Evolutionary conservation across 352 stramenopile genomes (phyloP).

Genomic region (Blastocystis sp.): DNA sequence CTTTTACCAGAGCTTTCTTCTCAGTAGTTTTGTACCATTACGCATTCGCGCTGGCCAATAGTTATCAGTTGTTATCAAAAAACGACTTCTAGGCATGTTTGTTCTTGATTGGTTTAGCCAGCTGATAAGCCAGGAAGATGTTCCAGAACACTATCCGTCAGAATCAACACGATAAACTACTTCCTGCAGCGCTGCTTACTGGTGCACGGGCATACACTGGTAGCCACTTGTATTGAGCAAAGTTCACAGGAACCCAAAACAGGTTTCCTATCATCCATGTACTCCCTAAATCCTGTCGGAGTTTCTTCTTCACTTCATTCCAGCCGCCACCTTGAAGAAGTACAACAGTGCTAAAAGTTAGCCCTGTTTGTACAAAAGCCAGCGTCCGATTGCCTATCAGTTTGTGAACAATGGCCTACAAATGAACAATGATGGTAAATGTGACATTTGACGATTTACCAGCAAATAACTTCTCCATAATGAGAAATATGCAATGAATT

Average conservation of each 20-base stretch:
- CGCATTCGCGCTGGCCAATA: background rate
- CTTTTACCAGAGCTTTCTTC: conserved; percentile 18
- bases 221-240: conserved; percentile 33
- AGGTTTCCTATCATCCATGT: conserved; percentile 40
- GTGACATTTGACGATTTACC: conserved; percentile 2
- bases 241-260: conserved; percentile 51
- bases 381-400: conserved; percentile 20
- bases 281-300: conserved; percentile 19
- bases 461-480: conserved; percentile 44
- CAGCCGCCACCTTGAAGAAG: background rate
- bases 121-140: conserved; percentile 34
- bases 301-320: conserved; percentile 45
- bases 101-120: conserved; percentile 28
- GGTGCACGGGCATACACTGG: conserved; percentile 38
- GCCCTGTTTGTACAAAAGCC: conserved; percentile 7
- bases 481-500: conserved; percentile 19
- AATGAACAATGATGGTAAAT: background rate
- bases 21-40: background rate
- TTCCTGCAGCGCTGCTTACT: conserved; percentile 4
- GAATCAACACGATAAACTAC: background rate
- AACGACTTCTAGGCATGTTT: background rate
- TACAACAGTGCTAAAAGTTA: conserved; percentile 39
- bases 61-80: background rate
- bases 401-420: conserved; percentile 28
- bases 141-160: conserved; percentile 41